Percentiles rank a stretch among this genome's conserved stretches.
Conservation (phyloP, 345 rosid genomes). For the Heritiera fomes region DNA sequence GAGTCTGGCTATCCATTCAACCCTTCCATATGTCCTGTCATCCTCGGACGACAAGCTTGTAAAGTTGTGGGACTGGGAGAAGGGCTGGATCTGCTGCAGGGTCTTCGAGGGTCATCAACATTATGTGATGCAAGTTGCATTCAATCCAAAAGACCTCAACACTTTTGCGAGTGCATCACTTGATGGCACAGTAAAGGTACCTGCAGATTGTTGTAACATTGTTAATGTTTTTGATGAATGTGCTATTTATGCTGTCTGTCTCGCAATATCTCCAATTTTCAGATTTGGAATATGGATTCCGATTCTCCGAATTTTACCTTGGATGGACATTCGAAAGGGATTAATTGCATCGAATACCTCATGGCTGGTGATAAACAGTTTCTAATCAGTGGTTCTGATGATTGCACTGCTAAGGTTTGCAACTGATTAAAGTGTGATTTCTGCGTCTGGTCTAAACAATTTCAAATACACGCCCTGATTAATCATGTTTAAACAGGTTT, state of each 20-base stretch:
- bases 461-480: constrained; percentile 16
- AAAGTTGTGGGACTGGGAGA: constrained; percentile 93
- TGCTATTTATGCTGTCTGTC: constrained; percentile 5
- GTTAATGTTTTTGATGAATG: too few species aligned
- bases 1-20: constrained; percentile 76
- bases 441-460: constrained; percentile 10
- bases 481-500: constrained; percentile 49
- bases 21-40: constrained; percentile 69
- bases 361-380: constrained; percentile 69
- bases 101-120: constrained; percentile 87
- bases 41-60: constrained; percentile 82
- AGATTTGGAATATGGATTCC: constrained; percentile 94
- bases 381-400: constrained; percentile 88
- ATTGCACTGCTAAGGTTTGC: constrained; percentile 85
- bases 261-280: constrained; percentile 14
- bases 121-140: constrained; percentile 88
- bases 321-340: constrained; percentile 88
- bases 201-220: too few species aligned
- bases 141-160: constrained; percentile 76
- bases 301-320: constrained; percentile 69
- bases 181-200: constrained; percentile 75
- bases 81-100: constrained; percentile 69
- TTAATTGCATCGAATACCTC: constrained; percentile 82
- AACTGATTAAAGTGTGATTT: background rate
- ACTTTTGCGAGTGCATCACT: constrained; percentile 87